Conservation (phyloP, 2,329 filamentous ascomycete species). For the Fusarium napiforme region DNA sequence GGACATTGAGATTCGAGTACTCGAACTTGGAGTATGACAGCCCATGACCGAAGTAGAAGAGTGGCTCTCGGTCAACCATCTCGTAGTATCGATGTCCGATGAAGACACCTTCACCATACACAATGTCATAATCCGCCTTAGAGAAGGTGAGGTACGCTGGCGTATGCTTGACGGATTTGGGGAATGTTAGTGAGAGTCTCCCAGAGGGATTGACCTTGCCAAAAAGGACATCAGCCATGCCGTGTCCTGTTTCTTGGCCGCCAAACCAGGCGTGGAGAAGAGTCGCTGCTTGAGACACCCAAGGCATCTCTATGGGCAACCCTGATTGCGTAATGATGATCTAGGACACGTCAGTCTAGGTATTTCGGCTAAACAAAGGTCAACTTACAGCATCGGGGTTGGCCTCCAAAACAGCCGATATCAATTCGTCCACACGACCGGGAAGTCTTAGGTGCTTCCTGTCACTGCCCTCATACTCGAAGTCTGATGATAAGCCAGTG, state of each 20-base stretch:
- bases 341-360: background rate
- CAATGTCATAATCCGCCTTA: slow-evolving; percentile 70
- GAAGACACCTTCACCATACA: slow-evolving; percentile 79
- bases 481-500: slow-evolving; percentile 65
- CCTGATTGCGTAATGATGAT: slow-evolving; percentile 51
- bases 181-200: slow-evolving; percentile 75
- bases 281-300: slow-evolving; percentile 48
- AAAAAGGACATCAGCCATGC: slow-evolving; percentile 43
- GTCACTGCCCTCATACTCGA: slow-evolving; percentile 66
- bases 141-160: slow-evolving; percentile 75
- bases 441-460: slow-evolving; percentile 76
- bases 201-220: slow-evolving; percentile 51
- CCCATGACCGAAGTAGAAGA: slow-evolving; percentile 77
- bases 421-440: slow-evolving; percentile 66
- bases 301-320: slow-evolving; percentile 60
- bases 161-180: slow-evolving; percentile 70
- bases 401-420: slow-evolving; percentile 62
- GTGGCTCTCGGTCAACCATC: slow-evolving; percentile 52
- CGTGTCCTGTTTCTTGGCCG: slow-evolving; percentile 43
- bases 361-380: no score
- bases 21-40: slow-evolving; percentile 76
- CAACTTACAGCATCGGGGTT: slow-evolving; percentile 68
- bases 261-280: slow-evolving; percentile 44
- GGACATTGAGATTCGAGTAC: slow-evolving; percentile 50
- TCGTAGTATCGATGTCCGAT: slow-evolving; percentile 80